Percentiles rank a stretch among this genome's conserved stretches.
Conservation (phyloP, 805 yeast genomes). For the Candida gorgasii region DNA sequence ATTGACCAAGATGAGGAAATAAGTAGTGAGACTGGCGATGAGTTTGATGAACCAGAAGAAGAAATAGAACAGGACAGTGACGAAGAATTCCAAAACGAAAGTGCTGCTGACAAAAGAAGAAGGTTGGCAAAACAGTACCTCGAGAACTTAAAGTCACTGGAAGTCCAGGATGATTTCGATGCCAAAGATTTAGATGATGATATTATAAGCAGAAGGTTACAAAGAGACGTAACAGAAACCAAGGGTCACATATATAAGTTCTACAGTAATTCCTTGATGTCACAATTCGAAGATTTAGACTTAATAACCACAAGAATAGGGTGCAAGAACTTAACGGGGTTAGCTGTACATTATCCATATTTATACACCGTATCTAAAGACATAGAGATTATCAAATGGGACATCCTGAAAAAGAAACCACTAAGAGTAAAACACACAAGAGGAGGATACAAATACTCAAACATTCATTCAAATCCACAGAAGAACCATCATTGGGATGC, state of each 20-base stretch:
- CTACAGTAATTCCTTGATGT: conserved; percentile 51
- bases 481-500: conserved; percentile 76
- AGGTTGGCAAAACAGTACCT: conserved; percentile 91
- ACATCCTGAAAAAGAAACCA: conserved; percentile 59
- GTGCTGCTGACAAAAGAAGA: conserved; percentile 91
- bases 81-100: conserved; percentile 68
- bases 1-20: conserved; percentile 53
- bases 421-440: conserved; percentile 60
- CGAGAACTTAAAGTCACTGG: conserved; percentile 61
- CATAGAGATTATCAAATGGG: conserved; percentile 78
- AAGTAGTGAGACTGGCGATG: conserved; percentile 52
- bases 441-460: conserved; percentile 56
- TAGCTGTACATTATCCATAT: conserved; percentile 58
- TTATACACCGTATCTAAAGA: conserved; percentile 84
- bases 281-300: conserved; percentile 34
- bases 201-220: conserved; percentile 74
- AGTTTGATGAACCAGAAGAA: conserved; percentile 33
- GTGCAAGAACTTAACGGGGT: conserved; percentile 55
- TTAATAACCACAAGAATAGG: conserved; percentile 57
- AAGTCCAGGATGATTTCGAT: conserved; percentile 55
- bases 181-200: conserved; percentile 91
- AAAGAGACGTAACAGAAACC: conserved; percentile 85
- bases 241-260: conserved; percentile 80
- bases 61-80: conserved; percentile 35
- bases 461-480: conserved; percentile 48